Evolutionary conservation across 768 basidiomycete genomes (phyloP), one percentile per base, ranked within the genome.

Genomic region (Podaxis rugospora): DNA sequence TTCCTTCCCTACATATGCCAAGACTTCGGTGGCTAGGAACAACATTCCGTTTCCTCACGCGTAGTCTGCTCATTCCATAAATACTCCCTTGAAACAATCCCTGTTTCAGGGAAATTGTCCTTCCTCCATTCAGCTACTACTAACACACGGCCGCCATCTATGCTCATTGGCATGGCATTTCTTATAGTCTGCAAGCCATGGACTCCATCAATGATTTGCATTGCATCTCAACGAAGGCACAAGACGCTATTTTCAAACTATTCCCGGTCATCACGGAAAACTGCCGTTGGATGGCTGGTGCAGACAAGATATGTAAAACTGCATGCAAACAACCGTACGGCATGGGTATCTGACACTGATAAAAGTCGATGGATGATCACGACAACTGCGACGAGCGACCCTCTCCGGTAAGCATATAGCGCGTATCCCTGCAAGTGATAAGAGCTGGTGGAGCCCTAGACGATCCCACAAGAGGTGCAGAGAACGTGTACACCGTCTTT

Each of bases 11-110:
- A 13, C 36, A 39, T 54, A 13, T 14, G 52, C 52, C 52, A 54
- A 54, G 52, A 35, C 16, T 37, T 54, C 23, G 35, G 25, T 37
- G 21, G 25, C 27, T 52, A 27, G 47, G 47, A 21, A 13, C 25
- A 49, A 25, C 42, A 44, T 44, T 44, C 42, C n/a, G 18, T n/a
- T 44, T 21, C 47, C 21, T 49, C 47, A 49, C 47, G 10, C 16
- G 16, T 39, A 54, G 9, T 27, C 5, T 32, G 36, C 23, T 21
- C 28, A 44, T 55, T 55, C 55, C 55, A 55, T 55, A 55, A 46
- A 46, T 55, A 55, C 42, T n/a, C 14, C 27, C 37, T n/a, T 55
- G 55, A 55, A 55, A 55, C 55, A 44, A 44, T 25, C 42, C 7
- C 18, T 23, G 21, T 39, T 23, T 54, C 52, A 37, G 52, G 37